Conservation (phyloP, 2,329 filamentous ascomycete species). For the Plectosphaerella cucumerina region DNA sequence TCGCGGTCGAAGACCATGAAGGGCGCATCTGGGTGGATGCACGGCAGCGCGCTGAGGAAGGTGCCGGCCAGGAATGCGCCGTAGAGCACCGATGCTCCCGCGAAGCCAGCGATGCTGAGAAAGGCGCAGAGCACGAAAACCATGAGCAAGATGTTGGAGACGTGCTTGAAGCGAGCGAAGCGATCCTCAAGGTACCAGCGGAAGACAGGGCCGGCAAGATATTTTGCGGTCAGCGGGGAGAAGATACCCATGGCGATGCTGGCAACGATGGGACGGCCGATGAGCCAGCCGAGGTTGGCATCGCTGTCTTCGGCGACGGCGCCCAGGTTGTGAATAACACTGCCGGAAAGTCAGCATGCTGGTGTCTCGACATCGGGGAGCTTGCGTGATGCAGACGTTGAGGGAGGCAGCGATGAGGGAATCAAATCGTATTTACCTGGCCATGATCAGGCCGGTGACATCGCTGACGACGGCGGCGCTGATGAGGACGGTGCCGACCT, state of each 20-base stretch:
- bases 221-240: slow-evolving; percentile 30
- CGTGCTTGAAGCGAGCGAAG: slow-evolving; percentile 25
- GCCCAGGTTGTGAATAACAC: slow-evolving; percentile 18
- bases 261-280: slow-evolving; percentile 32
- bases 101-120: slow-evolving; percentile 25
- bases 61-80: slow-evolving; percentile 34
- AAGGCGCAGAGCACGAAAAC: slow-evolving; percentile 21
- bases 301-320: slow-evolving; percentile 10
- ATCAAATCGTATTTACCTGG: slow-evolving; percentile 7
- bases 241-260: slow-evolving; percentile 27
- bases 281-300: slow-evolving; percentile 27
- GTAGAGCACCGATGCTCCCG: slow-evolving; percentile 32
- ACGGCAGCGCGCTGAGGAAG: slow-evolving; percentile 30
- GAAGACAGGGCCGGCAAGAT: slow-evolving; percentile 29
- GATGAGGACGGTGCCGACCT: slow-evolving; percentile 37
- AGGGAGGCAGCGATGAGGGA: neutral
- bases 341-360: neutral
- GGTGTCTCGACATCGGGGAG: neutral
- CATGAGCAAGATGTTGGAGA: slow-evolving; percentile 24
- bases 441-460: slow-evolving; percentile 38
- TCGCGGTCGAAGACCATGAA: slow-evolving; percentile 26
- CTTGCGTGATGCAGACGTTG: neutral
- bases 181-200: slow-evolving; percentile 26
- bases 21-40: slow-evolving; percentile 27
- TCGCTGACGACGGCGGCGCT: slow-evolving; percentile 43